phyloP scores from a whole-genome alignment of 768 basidiomycete species.

The Psilocybe cubensis region DNA sequence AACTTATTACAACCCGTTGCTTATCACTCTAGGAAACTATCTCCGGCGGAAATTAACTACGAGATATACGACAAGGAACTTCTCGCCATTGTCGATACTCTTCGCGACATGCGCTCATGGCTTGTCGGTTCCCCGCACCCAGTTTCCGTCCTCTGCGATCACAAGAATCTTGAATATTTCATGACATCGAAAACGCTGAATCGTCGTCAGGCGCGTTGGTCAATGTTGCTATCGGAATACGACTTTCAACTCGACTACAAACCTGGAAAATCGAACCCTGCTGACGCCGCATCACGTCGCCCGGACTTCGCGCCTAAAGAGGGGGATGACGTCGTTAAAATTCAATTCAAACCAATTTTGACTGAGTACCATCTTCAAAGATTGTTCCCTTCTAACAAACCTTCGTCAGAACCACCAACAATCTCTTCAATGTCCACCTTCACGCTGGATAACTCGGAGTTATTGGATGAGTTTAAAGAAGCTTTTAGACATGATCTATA shows the following conservation, averaged over 20 bases:
- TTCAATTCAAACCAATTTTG: constrained; percentile 31
- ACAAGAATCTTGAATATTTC: constrained; percentile 51
- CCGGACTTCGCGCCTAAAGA: constrained; percentile 32
- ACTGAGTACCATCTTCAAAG: constrained; percentile 27
- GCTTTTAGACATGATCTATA: constrained; percentile 23
- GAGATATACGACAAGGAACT: constrained; percentile 58
- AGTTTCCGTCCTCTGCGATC: constrained; percentile 31
- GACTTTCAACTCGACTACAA: constrained; percentile 34
- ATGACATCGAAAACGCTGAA: constrained; percentile 40
- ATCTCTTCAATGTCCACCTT: constrained; percentile 30
- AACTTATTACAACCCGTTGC: constrained; percentile 40
- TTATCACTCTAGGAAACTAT: constrained; percentile 35
- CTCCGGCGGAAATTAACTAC: too few species aligned
- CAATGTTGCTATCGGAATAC: constrained; percentile 42
- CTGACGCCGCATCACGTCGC: constrained; percentile 33
- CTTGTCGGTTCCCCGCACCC: constrained; percentile 28
- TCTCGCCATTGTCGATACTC: constrained; percentile 45
- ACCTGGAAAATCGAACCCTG: constrained; percentile 30
- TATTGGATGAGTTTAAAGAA: constrained; percentile 25
- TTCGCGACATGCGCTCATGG: constrained; percentile 37
- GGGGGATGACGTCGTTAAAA: constrained; percentile 25
- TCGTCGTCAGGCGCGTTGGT: constrained; percentile 51
- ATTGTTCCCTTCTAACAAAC: constrained; percentile 26
- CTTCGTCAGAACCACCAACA: constrained; percentile 27
- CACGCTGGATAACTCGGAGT: constrained; percentile 27